Base-by-base conservation (phyloP, 2,329 filamentous ascomycete genomes). In the Scleromitrula shiraiana region DNA sequence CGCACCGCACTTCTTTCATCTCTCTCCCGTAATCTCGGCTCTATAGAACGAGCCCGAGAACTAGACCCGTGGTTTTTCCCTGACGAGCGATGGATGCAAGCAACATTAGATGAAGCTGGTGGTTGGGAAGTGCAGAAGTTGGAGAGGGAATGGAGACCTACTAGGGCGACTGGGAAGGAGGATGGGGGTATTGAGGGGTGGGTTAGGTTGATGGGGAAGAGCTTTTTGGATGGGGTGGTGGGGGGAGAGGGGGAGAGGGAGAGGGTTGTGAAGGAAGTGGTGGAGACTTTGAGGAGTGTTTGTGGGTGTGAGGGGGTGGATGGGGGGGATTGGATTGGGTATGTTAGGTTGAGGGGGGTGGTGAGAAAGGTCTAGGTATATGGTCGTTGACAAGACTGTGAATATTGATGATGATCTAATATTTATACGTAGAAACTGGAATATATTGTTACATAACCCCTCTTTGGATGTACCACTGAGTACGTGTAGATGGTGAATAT, bases 21-120 rank as follows among this genome's bases (percentile, higher is more conserved):
- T 12, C 9, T 24, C 5, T 23, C 12, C n/a, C 5, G 19, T 12
- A 23, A 14, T 3, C 19, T 20, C 2, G 42, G 42, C 5, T 68
- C 76, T 0, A 54, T 82, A 2, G 58, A 67, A n/a, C 64, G 66
- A 8, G 76, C 76, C 0, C 52, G 68, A 17, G 71, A 69, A 12
- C 70, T 67, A 0, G 74, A 75, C 52, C 83, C 83, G 4, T 88
- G 83, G 83, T 87, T 84, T 64, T 88, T 87, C 62, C 80, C 83
- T 0, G 79, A 82, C 53, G 78, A 81, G 58, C 62, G 54, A 0
- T 83, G 80, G 80, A 73, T 78, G 62, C 64, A 56, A 26, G 23
- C 20, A 6, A 53, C 62, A 30, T 60, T 75, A 53, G 66, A 74
- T 52, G 60, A 68, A 19, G 63, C 66, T 41, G 69, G 70, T 6